Conservation (phyloP, 2,329 filamentous ascomycete genomes). For the Aspergillus awamori region DNA sequence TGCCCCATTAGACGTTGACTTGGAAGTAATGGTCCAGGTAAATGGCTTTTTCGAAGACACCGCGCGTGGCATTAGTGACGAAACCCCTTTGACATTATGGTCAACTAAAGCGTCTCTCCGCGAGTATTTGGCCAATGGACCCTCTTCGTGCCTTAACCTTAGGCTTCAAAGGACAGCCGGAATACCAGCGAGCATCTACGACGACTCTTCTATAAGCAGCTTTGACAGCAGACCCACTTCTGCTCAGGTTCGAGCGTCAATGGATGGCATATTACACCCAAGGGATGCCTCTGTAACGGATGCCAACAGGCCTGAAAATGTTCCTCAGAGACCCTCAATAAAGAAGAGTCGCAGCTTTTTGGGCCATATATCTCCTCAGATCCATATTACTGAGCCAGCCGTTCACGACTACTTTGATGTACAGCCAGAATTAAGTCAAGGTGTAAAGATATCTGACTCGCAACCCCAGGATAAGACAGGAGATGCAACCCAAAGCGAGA, state of each 20-base stretch:
- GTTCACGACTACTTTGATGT: conserved; percentile 25
- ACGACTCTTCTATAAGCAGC: conserved; percentile 36
- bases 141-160: conserved; percentile 58
- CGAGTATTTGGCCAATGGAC: conserved; percentile 60
- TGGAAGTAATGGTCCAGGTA: conserved; percentile 60
- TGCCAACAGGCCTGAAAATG: conserved; percentile 9
- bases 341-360: conserved; percentile 30
- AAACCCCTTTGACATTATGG: conserved; percentile 37
- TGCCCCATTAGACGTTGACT: conserved; percentile 53
- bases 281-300: background rate
- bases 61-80: conserved; percentile 55
- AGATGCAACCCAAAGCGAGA: background rate
- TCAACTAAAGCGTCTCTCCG: conserved; percentile 32
- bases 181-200: conserved; percentile 27
- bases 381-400: conserved; percentile 34
- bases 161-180: conserved; percentile 45
- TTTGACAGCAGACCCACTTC: conserved; percentile 33
- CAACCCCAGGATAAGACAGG: conserved; percentile 6
- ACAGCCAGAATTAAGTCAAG: conserved; percentile 12
- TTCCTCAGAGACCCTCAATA: conserved; percentile 24
- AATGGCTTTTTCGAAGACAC: conserved; percentile 67
- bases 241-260: conserved; percentile 19
- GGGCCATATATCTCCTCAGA: conserved; percentile 27
- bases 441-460: conserved; percentile 1
- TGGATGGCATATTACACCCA: conserved; percentile 14